Base-by-base conservation (phyloP, 2,329 filamentous ascomycete species). In the Phyllosticta paracitricarpa region DNA sequence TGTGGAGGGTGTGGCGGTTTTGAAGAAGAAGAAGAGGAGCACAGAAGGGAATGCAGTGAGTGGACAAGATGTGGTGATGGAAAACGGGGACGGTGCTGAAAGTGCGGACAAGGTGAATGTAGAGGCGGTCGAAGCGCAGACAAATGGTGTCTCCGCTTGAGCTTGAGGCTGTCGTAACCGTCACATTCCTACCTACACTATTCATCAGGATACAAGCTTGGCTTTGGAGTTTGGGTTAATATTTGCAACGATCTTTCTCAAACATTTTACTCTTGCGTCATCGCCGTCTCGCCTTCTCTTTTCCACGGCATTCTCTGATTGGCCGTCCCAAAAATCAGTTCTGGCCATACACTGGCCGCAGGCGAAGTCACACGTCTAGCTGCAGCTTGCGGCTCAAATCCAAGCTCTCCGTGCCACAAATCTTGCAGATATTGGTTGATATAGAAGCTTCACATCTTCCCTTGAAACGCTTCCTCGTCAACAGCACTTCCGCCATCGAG, bases 1-100 rank as follows among this genome's bases (percentile, higher is more conserved):
- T 79, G 84, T 87, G 1, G 84, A 87, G 70, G 82, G 84, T 14
- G 81, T 87, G 60, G 84, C 84, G 56, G 79, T 86, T 57, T 70
- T 87, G 72, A 81, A 66, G 65, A 73, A 71, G 69, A 78, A 75
- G 65, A 40, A n/a, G 12, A 54, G 35, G 14, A 28, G 1, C 19
- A 48, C 4, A n/a, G 56, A 2, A 40, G 35, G 24, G 17, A 52
- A 55, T 51, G 33, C 28, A 30, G 52, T 1, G 48, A 30, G 30
- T 48, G 60, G 51, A 25, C 22, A 35, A 28, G 12, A 55, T 19
- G 25, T 12, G 22, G 51, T 54, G 51, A 26, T 54, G 28, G 56
- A 30, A 40, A 30, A 56, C 22, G 19, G 54, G n/a, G 19, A 25
- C 5, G 51, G 9, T 6, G 51, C 9, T 9, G 9, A 19, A 53